Evolutionary conservation across 495 filamentous ascomycete genomes (phyloP).

Genomic region (Patellaria atrata): DNA sequence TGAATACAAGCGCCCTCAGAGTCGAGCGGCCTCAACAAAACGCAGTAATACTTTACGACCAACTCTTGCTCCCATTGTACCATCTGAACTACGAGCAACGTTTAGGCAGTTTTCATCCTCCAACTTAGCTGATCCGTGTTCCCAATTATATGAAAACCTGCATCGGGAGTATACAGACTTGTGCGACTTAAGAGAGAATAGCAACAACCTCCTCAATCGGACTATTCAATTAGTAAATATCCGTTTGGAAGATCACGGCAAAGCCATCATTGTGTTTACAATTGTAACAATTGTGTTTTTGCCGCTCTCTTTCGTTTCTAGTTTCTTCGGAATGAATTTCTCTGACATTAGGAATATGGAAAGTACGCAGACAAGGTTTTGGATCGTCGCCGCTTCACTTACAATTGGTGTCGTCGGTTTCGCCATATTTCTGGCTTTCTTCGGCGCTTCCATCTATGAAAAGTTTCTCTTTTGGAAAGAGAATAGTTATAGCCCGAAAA

Average conservation of each 20-base stretch:
- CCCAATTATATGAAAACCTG: slow-evolving; percentile 27
- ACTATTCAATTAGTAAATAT: slow-evolving; percentile 31
- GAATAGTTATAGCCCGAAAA: too few relatives aligned
- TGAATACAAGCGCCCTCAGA: slow-evolving; percentile 2
- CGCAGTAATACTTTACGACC: background rate
- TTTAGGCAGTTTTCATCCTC: slow-evolving; percentile 22
- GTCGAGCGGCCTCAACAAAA: slow-evolving; percentile 1
- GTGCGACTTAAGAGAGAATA: slow-evolving; percentile 27
- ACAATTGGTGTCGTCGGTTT: slow-evolving; percentile 23
- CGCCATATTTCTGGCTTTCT: slow-evolving; percentile 26
- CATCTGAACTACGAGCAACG: slow-evolving; percentile 4
- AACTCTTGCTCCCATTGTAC: slow-evolving; percentile 7
- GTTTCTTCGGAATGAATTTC: slow-evolving; percentile 33
- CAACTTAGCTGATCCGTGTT: slow-evolving; percentile 19
- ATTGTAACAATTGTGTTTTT: slow-evolving; percentile 31
- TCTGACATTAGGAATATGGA: slow-evolving; percentile 28
- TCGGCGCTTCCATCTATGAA: slow-evolving; percentile 22
- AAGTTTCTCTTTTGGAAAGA: slow-evolving; percentile 21
- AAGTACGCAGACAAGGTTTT: slow-evolving; percentile 26
- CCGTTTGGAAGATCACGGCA: slow-evolving; percentile 29
- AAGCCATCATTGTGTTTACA: slow-evolving; percentile 31
- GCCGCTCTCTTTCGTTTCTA: slow-evolving; percentile 27
- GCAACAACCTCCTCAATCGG: slow-evolving; percentile 27
- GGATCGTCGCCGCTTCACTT: slow-evolving; percentile 24
- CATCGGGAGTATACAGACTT: slow-evolving; percentile 26